Evolutionary conservation across 257 asterid genomes (phyloP).

Genomic region (Nicotiana noctiflora): DNA sequence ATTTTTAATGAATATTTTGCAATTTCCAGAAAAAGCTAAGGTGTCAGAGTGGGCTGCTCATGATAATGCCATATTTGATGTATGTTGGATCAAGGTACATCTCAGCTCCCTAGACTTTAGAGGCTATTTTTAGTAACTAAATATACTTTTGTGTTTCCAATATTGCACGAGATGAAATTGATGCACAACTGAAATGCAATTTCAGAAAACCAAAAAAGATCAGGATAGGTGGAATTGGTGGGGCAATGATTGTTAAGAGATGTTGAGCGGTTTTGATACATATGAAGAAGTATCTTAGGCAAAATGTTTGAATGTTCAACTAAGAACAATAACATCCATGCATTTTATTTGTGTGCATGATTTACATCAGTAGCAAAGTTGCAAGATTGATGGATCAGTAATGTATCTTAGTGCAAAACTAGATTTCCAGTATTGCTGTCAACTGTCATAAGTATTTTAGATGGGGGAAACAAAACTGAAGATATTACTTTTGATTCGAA

Average conservation of each 20-base stretch:
- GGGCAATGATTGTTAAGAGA: not conserved
- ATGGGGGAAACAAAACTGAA: not conserved
- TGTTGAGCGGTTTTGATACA: not conserved
- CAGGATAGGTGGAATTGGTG: not conserved
- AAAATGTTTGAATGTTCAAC: not conserved
- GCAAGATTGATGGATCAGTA: not conserved
- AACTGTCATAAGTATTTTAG: not conserved
- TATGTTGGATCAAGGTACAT: conserved; percentile 11
- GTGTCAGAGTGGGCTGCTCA: conserved; percentile 77
- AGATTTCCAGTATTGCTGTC: not conserved
- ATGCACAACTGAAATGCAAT: not conserved
- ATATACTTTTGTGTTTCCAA: not conserved
- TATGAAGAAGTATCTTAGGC: too few relatives aligned
- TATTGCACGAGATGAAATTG: not conserved
- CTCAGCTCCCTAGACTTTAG: not conserved
- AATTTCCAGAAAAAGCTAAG: conserved; percentile 56
- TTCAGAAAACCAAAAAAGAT: not conserved
- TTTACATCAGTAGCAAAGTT: not conserved
- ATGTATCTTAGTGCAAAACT: not conserved
- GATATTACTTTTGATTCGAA: not conserved
- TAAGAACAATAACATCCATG: not conserved
- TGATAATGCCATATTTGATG: conserved; percentile 69
- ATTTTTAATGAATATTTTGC: not conserved
- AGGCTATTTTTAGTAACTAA: not conserved
- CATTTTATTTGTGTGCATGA: not conserved